Evolutionary conservation across 306 rosid species (phyloP).

Genomic region (Psophocarpus tetragonolobus): DNA sequence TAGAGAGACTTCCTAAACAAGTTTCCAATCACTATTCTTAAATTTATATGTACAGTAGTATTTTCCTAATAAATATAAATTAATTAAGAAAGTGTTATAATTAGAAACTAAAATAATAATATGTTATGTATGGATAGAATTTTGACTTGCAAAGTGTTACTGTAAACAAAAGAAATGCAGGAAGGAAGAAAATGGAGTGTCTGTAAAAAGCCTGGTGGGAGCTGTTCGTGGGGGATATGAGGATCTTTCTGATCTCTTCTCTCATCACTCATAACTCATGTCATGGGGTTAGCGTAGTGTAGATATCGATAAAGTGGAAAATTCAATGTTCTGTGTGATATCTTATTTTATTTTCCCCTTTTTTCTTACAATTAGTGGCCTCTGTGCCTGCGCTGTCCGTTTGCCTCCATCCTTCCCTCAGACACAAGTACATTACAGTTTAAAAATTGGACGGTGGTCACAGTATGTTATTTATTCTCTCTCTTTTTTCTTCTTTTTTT

Average conservation of each 20-base stretch:
- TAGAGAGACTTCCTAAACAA: too few species aligned
- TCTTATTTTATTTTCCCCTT: not conserved
- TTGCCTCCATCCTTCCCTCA: conserved; percentile 28
- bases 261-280: too few species aligned
- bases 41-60: too few species aligned
- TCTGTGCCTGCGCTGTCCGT: conserved; percentile 23
- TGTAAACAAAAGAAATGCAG: conserved; percentile 6
- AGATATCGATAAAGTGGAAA: conserved; percentile 60
- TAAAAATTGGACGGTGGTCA: conserved; percentile 4
- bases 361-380: not conserved
- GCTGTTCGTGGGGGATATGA: conserved; percentile 72
- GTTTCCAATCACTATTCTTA: too few species aligned
- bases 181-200: conserved; percentile 49
- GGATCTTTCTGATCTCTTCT: conserved; percentile 58
- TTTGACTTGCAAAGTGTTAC: too few species aligned
- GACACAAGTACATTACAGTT: conserved; percentile 25
- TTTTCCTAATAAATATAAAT: too few species aligned
- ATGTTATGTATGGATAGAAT: too few species aligned
- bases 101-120: too few species aligned
- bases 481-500: too few species aligned
- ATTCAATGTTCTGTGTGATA: conserved; percentile 37
- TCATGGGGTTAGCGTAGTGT: conserved; percentile 25
- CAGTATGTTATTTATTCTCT: too few species aligned
- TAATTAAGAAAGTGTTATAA: too few species aligned
- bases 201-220: conserved; percentile 59